Base-by-base conservation (phyloP, 331 rosid species). In the Saraca asoca region DNA sequence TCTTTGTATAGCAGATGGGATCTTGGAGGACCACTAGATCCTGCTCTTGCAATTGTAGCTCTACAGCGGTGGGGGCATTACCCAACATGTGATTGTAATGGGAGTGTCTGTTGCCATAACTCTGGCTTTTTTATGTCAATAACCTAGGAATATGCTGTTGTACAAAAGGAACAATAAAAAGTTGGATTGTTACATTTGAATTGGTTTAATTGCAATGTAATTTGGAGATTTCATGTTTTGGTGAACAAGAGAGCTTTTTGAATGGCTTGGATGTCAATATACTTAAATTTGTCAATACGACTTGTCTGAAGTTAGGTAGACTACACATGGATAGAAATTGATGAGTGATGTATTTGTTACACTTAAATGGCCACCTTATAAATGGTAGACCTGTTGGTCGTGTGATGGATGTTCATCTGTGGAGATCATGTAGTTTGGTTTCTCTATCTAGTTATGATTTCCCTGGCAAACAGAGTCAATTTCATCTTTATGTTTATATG, bases 1-100 rank as follows among this genome's bases (percentile, higher is more conserved):
- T 79, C 82, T 79, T 63, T 69, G 83, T 78, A 63, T 66, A 77
- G 93, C 82, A 70, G 82, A 83, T 85, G 82, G 82, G 84, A 78
- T 82, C 83, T 81, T 77, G 80, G 91, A 89, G 81, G 89, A 75
- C 82, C 84, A 75, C 79, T 81, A 82, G 96, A 80, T 79, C 84
- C 85, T 84, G 89, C 84, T 66, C 78, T 69, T 80, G 85, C 80
- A 68, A 83, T 82, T 76, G 79, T 80, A 13, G 90, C 84, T n/a
- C n/a, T 87, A 83, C 86, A 80, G 80, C 77, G 52, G 70, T 54
- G 80, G 82, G 70, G 88, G 83, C 77, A 69, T 66, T 79, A 65
- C 81, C 90, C 79, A 71, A 75, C 70, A 51, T 62, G 20, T 75
- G 63, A 61, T 67, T 82, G 95, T 85, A 80, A 84, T 72, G 82